phyloP scores from a whole-genome alignment of 257 asterid genomes.

The Gentiana dahurica region DNA sequence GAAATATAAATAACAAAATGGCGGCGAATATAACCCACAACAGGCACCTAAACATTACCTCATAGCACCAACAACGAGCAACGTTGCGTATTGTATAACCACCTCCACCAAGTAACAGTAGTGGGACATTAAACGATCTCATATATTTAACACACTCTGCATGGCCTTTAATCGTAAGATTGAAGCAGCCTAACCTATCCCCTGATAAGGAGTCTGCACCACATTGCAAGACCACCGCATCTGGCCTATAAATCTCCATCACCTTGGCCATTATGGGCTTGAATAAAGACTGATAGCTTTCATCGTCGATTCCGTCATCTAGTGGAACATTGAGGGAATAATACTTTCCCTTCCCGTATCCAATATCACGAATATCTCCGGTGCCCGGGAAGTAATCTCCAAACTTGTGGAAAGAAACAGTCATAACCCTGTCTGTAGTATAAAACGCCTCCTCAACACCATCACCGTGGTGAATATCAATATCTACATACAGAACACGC shows the following conservation, averaged over 20 bases:
- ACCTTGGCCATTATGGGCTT: constrained; percentile 39
- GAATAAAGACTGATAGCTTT: constrained; percentile 32
- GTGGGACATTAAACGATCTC: constrained; percentile 35
- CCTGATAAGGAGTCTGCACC: constrained; percentile 39
- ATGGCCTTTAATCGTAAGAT: constrained; percentile 32
- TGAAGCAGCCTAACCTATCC: constrained; percentile 34
- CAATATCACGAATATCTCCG: constrained; percentile 29
- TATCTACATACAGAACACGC: constrained; percentile 36
- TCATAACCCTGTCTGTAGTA: constrained; percentile 39
- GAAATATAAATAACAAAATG: neutral
- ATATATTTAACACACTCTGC: constrained; percentile 33
- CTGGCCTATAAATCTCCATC: constrained; percentile 34
- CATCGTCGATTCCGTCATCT: constrained; percentile 37
- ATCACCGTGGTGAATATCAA: constrained; percentile 37
- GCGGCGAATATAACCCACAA: no score
- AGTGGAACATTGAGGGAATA: constrained; percentile 34
- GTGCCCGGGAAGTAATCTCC: constrained; percentile 40
- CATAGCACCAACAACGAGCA: constrained; percentile 40
- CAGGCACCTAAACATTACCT: constrained; percentile 16
- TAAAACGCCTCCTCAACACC: constrained; percentile 38
- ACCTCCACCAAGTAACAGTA: constrained; percentile 32
- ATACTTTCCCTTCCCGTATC: constrained; percentile 27
- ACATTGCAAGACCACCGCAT: constrained; percentile 36
- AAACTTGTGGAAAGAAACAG: constrained; percentile 39
- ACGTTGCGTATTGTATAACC: constrained; percentile 39